Base-by-base conservation (phyloP, 345 rosid genomes). In the Eucalyptus tenuipes region DNA sequence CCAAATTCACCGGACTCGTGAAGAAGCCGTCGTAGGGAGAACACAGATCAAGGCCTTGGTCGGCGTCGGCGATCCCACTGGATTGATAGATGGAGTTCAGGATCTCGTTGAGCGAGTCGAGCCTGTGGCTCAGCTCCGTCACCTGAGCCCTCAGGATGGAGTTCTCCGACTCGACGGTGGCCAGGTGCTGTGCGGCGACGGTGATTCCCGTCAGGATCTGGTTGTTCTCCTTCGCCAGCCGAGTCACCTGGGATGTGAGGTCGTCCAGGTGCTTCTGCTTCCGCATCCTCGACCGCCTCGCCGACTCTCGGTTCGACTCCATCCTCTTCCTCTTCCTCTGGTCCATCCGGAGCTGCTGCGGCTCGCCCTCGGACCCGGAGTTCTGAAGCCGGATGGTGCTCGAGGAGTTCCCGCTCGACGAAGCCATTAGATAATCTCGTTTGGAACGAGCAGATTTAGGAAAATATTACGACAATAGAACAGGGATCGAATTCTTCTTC, bases 281-380 rank as follows among this genome's bases (percentile, higher is more conserved):
- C 85, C 94, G 90, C 93, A 91, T 88, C 52, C 94, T 87, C n/a
- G 94, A 92, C 79, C 94, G 89, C 89, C 94, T 90, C 55, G 94
- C 94, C 33, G 94, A 93, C 86, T 92, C 94, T 2, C 94, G 49
- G 88, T 89, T 89, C 68, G 94, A 93, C 18, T 92, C 87, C 94
- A 91, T 93, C 86, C 94, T 90, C 89, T 90, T 93, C 87, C 91
- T 61, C 91, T 89, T 89, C 55, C 87, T 89, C 85, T 48, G 87
- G 52, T 89, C 91, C 86, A 44, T n/a, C 75, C 68, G 47, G 75
- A 27, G 53, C 55, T 22, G 52, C 61, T 15, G 45, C 8, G 57
- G 85, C 48, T 87, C 88, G 27, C 84, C 90, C 47, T 87, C 87
- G 47, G 88, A 86, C 31, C 86, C 86, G 13, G 89, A 87, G 66